Conservation (phyloP, 768 basidiomycete species). For the Tulasnella sp. region DNA sequence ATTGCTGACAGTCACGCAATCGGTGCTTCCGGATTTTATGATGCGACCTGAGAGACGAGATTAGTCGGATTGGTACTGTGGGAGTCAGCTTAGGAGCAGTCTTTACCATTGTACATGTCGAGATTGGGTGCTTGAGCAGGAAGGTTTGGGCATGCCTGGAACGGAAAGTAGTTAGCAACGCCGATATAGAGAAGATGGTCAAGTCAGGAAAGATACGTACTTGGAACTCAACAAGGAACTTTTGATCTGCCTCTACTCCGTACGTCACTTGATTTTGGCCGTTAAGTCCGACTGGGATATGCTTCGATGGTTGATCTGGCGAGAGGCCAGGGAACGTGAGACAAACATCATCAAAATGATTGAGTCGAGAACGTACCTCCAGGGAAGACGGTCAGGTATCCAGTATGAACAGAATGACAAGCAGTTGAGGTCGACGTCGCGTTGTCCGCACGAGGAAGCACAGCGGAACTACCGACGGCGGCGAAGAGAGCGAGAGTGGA, state of each 20-base stretch:
- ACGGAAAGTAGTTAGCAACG: neutral
- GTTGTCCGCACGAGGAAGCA: neutral
- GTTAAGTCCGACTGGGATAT: neutral
- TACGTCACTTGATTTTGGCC: neutral
- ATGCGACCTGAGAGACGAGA: neutral
- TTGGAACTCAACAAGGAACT: constrained; percentile 1
- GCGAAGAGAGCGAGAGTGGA: constrained; percentile 6
- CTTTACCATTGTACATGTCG: neutral
- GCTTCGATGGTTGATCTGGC: neutral
- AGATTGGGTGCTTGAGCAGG: neutral
- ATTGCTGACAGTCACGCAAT: neutral
- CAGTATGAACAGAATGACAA: neutral
- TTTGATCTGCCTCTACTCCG: neutral
- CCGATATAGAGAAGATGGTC: neutral
- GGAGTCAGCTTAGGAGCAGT: neutral
- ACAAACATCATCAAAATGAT: neutral
- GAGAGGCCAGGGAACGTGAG: neutral
- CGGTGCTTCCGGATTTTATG: neutral
- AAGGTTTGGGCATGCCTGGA: neutral
- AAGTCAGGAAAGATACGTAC: neutral
- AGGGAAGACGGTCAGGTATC: constrained; percentile 4
- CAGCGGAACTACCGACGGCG: neutral
- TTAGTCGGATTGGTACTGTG: neutral
- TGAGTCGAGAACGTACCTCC: neutral
- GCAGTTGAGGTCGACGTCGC: neutral